Evolutionary conservation across 192 early-diverging fungal genomes (phyloP).

Genomic region (Coemansia sp.): DNA sequence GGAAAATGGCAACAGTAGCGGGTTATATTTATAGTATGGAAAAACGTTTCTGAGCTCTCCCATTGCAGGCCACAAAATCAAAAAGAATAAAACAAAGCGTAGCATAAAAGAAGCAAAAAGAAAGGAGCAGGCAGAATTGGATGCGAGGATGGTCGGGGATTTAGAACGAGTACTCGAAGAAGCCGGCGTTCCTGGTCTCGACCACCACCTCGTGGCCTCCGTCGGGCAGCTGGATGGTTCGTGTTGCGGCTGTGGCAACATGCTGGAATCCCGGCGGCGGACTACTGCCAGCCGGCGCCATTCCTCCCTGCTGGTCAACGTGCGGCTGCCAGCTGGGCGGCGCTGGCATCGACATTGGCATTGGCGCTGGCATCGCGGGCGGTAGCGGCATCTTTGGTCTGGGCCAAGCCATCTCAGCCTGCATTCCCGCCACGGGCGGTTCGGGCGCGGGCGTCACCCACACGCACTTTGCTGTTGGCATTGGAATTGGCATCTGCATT

Average conservation of each 20-base stretch:
- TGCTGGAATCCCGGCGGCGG: background rate
- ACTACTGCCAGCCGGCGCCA: background rate
- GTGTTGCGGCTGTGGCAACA: background rate
- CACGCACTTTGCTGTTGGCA: background rate
- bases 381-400: background rate
- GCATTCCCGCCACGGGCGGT: too few relatives aligned
- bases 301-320: background rate
- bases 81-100: background rate
- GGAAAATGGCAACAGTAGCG: too few relatives aligned
- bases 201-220: background rate
- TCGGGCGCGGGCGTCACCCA: background rate
- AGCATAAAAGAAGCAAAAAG: background rate
- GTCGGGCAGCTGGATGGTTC: background rate
- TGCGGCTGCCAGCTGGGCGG: background rate
- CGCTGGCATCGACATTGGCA: background rate
- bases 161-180: slow-evolving; percentile 4
- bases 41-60: too few relatives aligned
- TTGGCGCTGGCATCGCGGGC: background rate
- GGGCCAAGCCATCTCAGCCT: background rate
- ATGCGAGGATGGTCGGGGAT: background rate
- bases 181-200: slow-evolving; percentile 6
- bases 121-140: background rate
- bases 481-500: too few relatives aligned
- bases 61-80: background rate
- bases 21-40: too few relatives aligned